Base-by-base conservation (phyloP, 2,329 filamentous ascomycete species). In the Monilinia vaccinii-corymbosi region DNA sequence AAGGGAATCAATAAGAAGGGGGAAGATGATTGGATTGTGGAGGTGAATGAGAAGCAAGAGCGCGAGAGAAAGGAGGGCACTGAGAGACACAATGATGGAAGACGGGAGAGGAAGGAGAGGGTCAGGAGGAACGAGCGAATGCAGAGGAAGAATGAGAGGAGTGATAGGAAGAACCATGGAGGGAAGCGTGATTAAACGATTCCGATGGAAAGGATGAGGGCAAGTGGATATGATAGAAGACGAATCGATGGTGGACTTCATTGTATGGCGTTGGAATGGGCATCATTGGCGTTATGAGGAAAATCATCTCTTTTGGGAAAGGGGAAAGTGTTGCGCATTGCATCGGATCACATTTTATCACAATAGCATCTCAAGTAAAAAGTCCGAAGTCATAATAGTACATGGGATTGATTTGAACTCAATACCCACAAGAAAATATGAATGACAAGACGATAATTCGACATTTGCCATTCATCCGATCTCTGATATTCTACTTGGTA, bases 11-110 rank as follows among this genome's bases (percentile, higher is more conserved):
- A 94, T 75, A 93, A 94, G 79, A 85, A 86, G 63, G 87, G 83
- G 23, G 87, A 95, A 75, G 80, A 84, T 65, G 86, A 96, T 70
- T 96, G 92, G 89, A 78, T 97, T 67, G 90, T 97, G 61, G 94
- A 97, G 82, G 86, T 99, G 58, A 88, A 96, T 71, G 83, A 87
- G 73, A 83, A 87, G 73, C 84, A 83, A 71, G 86, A 89, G 75
- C 80, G 77, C 44, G 77, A 79, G 71, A 75, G 76, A 64, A 83
- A 87, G 74, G 80, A 86, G 65, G 84, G 82, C 8, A 83, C 82
- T 65, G 83, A 78, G 63, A 77, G 84, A 62, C 77, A 78, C 58
- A 84, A 82, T 61, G 86, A 82, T 71, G 83, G 84, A 66, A 81
- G 84, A 73, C 81, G 76, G 70, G 85, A 79, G 73, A 81, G 82